Evolutionary conservation across 768 basidiomycete species (phyloP).

Genomic region (Panellus pusillus): DNA sequence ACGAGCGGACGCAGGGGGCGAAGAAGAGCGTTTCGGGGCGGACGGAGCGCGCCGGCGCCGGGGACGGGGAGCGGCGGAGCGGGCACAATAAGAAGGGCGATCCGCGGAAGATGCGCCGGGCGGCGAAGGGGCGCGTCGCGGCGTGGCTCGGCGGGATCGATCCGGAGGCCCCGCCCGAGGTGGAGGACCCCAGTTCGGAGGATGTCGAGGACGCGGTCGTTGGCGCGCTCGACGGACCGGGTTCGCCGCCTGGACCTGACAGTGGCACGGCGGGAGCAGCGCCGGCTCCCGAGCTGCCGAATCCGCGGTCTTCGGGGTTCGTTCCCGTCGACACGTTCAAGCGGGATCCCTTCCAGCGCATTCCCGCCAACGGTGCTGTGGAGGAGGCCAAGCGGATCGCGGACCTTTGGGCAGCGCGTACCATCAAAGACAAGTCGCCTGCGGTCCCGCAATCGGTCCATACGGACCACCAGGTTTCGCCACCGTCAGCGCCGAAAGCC

Average conservation of each 20-base stretch:
- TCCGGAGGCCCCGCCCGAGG: conserved; percentile 51
- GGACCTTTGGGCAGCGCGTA: conserved; percentile 36
- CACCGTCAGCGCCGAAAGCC: conserved; percentile 30
- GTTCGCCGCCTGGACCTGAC: too few relatives aligned
- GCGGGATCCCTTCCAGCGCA: conserved; percentile 35
- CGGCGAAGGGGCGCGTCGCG: conserved; percentile 71
- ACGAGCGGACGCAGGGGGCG: conserved; percentile 41
- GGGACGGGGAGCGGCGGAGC: conserved; percentile 23
- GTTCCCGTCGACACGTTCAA: conserved; percentile 61
- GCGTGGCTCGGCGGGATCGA: conserved; percentile 76
- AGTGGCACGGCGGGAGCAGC: too few relatives aligned
- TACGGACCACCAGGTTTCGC: conserved; percentile 38
- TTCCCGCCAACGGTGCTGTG: conserved; percentile 28
- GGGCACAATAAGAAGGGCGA: conserved; percentile 25
- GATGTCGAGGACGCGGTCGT: conserved; percentile 3
- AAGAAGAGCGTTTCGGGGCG: conserved; percentile 28
- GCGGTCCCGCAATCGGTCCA: conserved; percentile 33
- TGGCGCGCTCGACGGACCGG: background rate
- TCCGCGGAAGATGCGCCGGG: conserved; percentile 22
- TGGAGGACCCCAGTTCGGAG: conserved; percentile 43
- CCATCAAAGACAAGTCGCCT: conserved; percentile 18
- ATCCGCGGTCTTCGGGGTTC: conserved; percentile 78
- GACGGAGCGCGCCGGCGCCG: conserved; percentile 26
- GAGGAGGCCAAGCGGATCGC: conserved; percentile 39
- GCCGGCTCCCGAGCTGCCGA: conserved; percentile 41